Conservation (phyloP, 73 alveolate species). For the Blepharisma japonicum region DNA sequence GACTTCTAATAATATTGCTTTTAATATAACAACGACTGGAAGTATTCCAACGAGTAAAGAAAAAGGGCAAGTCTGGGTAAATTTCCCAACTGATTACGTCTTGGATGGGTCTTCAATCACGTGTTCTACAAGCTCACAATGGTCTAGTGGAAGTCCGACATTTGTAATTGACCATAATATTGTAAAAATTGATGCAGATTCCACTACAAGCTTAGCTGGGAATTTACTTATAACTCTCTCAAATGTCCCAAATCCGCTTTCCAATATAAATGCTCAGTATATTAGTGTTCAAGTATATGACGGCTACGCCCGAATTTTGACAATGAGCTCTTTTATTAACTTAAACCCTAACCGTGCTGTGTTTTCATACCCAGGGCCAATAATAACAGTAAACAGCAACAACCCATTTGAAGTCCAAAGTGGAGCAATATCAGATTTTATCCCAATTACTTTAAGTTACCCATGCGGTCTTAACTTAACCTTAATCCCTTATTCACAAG, state of each 20-base stretch:
- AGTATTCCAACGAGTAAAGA: conserved; percentile 32
- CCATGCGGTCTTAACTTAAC: conserved; percentile 58
- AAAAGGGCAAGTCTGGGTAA: conserved; percentile 42
- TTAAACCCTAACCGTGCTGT: conserved; percentile 42
- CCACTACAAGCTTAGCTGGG: no score
- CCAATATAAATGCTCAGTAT: conserved; percentile 38
- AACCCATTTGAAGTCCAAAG: conserved; percentile 39
- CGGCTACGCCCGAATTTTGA: conserved; percentile 42
- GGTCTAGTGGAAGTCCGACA: conserved; percentile 5
- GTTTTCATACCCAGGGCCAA: conserved; percentile 50
- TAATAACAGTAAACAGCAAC: conserved; percentile 42
- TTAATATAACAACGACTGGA: conserved; percentile 43
- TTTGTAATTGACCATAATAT: no score
- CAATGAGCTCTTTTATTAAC: conserved; percentile 38
- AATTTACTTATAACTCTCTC: no score
- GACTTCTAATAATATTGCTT: conserved; percentile 31
- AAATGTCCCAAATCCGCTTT: conserved; percentile 42
- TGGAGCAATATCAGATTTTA: conserved; percentile 47
- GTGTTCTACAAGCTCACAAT: background rate
- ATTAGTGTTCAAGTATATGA: conserved; percentile 47
- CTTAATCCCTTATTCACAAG: conserved; percentile 33
- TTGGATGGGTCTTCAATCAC: background rate
- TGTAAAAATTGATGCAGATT: no score
- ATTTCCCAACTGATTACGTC: conserved; percentile 37
- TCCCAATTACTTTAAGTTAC: conserved; percentile 38